phyloP scores from a whole-genome alignment of 2,329 filamentous ascomycete species.

The Neophaeococcomyces mojaviensis region DNA sequence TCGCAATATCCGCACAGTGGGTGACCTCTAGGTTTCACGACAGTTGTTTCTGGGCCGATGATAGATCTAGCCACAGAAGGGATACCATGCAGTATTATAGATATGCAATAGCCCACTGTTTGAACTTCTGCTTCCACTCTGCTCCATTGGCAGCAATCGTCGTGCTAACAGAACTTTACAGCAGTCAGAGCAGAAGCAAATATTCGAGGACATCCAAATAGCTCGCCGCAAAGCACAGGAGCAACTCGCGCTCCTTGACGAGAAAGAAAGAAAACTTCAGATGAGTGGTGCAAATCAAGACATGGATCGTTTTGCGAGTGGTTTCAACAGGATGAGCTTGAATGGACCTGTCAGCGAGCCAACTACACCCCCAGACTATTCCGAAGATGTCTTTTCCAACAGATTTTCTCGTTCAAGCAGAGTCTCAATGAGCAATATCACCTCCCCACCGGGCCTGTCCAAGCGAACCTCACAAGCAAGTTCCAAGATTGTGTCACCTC shows the following conservation, averaged over 20 bases:
- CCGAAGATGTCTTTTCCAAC: slow-evolving; percentile 70
- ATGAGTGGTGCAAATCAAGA: slow-evolving; percentile 69
- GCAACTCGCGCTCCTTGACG: slow-evolving; percentile 80
- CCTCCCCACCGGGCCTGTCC: slow-evolving; percentile 68
- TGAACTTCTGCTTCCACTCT: slow-evolving; percentile 13
- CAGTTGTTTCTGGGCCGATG: no score
- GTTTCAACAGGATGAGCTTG: slow-evolving; percentile 34
- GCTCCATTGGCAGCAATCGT: slow-evolving; percentile 6
- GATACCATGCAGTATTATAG: no score
- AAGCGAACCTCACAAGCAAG: slow-evolving; percentile 68
- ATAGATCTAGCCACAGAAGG: no score
- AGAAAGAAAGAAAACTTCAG: slow-evolving; percentile 46
- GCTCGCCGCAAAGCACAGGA: slow-evolving; percentile 84
- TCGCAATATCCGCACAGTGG: no score
- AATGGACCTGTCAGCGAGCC: slow-evolving; percentile 79
- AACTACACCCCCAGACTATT: slow-evolving; percentile 90
- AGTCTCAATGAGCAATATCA: slow-evolving; percentile 81
- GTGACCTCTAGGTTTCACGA: no score
- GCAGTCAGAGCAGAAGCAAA: slow-evolving; percentile 66
- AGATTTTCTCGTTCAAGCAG: slow-evolving; percentile 78
- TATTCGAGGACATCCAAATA: slow-evolving; percentile 85
- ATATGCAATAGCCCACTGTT: no score
- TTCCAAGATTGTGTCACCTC: slow-evolving; percentile 73
- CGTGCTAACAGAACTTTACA: slow-evolving; percentile 1
- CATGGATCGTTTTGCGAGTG: slow-evolving; percentile 72